Evolutionary conservation across 768 basidiomycete genomes (phyloP).

Genomic region (Pulveroboletus sp.): DNA sequence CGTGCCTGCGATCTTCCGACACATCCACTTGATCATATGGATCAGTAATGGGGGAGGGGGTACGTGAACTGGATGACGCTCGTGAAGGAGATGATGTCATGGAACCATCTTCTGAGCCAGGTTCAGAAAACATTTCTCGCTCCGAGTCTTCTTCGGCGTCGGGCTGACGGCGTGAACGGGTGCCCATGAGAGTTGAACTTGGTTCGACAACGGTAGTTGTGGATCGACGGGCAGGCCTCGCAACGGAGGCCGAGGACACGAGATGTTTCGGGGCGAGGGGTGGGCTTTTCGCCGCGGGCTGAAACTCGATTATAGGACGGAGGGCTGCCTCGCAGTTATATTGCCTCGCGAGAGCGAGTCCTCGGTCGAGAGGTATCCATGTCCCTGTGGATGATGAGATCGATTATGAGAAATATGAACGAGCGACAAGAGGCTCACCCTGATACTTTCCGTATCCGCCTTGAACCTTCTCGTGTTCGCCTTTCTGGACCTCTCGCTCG

Average conservation of each 20-base stretch:
- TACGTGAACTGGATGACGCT: conserved; percentile 83
- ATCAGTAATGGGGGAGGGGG: conserved; percentile 79
- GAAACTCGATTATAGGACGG: conserved; percentile 92
- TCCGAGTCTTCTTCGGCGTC: conserved; percentile 55
- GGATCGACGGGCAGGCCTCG: conserved; percentile 28
- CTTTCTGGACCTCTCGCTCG: conserved; percentile 97
- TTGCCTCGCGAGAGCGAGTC: conserved; percentile 79
- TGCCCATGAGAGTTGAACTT: conserved; percentile 31
- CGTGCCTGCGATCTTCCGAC: conserved; percentile 30
- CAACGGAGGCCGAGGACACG: conserved; percentile 57
- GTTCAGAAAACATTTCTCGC: conserved; percentile 57
- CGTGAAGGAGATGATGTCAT: conserved; percentile 89
- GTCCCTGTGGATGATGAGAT: conserved; percentile 59
- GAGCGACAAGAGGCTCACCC: conserved; percentile 49
- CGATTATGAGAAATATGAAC: neutral
- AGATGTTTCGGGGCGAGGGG: conserved; percentile 96
- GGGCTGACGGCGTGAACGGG: conserved; percentile 55
- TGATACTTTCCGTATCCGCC: conserved; percentile 99
- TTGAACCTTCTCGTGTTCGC: conserved; percentile 98
- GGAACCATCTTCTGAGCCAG: conserved; percentile 80
- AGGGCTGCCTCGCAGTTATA: conserved; percentile 87
- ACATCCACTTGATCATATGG: conserved; percentile 30
- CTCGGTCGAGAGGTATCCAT: conserved; percentile 95
- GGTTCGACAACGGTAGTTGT: conserved; percentile 17
- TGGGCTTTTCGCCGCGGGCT: conserved; percentile 83